Evolutionary conservation across 116 monocot species (phyloP), one percentile per base, ranked within the genome.

Genomic region (Papilionanthe hybrid): DNA sequence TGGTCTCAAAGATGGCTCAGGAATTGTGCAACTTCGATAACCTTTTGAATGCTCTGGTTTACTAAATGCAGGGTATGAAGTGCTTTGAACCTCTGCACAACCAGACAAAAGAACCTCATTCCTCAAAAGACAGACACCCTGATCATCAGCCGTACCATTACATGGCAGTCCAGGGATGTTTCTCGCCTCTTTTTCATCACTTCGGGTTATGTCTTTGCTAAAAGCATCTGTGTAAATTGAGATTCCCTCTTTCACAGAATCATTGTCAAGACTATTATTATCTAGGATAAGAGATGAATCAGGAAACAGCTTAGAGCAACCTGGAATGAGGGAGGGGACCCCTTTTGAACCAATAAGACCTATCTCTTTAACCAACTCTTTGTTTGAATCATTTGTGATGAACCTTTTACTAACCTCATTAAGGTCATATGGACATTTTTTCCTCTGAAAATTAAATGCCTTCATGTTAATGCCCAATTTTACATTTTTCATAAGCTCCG

Each of bases 271-370:
- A 81, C 22, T 42, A 72, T 30, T 78, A n/a, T 42, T 74, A 55
- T 28, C 32, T 0, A 86, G 28, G 18, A 85, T 9, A 68, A 84
- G 72, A 72, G 78, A 56, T 41, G 87, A 78, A 32, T 95, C 93
- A 77, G 83, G 71, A 23, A 79, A 79, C 75, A 72, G 76, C 57
- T 71, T 28, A 41, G 80, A 71, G 17, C 77, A 44, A 56, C 79
- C 50, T 43, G 81, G 81, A n/a, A 92, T 80, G 79, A 99, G 87
- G 17, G 86, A 88, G 19, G 89, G 93, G 13, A 89, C 78, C 66
- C 92, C 95, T 86, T 90, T 86, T 47, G 90, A 92, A 43, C 95
- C 90, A 86, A 93, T 81, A 84, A 99, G 90, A 58, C 99, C 99
- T 47, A 99, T 91, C 68, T 95, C 92, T 55, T 95, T 78, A 55